Conservation (phyloP, 2,329 filamentous ascomycete genomes). For the Westerdykella aurantiaca region DNA sequence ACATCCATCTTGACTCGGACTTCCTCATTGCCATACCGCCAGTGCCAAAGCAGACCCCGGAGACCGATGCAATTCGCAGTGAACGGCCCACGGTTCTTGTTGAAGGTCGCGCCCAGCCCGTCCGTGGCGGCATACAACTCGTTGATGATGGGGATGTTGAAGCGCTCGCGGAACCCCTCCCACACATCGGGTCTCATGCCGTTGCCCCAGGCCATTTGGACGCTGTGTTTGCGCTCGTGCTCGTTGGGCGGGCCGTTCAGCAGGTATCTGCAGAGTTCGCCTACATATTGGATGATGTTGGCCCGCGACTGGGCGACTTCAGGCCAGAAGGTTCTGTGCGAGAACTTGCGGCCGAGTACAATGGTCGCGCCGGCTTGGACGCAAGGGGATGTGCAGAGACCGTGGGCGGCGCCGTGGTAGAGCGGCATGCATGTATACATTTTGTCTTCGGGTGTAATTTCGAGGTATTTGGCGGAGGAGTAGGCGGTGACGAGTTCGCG, state of each 20-base stretch:
- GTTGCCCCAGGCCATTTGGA: constrained; percentile 36
- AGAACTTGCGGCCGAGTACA: constrained; percentile 28
- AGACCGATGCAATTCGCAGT: constrained; percentile 31
- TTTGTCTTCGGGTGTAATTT: constrained; percentile 21
- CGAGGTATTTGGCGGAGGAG: constrained; percentile 18
- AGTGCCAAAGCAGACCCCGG: constrained; percentile 33
- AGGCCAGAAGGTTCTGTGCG: constrained; percentile 35
- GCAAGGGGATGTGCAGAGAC: constrained; percentile 22
- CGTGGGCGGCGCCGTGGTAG: constrained; percentile 33
- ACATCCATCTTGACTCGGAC: constrained; percentile 36
- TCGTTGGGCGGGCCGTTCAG: constrained; percentile 29
- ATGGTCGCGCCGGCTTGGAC: constrained; percentile 31
- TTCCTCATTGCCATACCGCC: constrained; percentile 21
- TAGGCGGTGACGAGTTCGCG: constrained; percentile 25
- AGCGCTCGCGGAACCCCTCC: constrained; percentile 37
- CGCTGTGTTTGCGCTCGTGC: constrained; percentile 29
- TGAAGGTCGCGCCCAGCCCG: constrained; percentile 31
- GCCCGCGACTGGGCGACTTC: constrained; percentile 29
- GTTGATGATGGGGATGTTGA: constrained; percentile 35
- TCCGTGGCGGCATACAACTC: constrained; percentile 40
- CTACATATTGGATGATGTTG: constrained; percentile 35
- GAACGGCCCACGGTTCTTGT: constrained; percentile 30
- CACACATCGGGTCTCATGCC: constrained; percentile 41
- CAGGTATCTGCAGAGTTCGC: constrained; percentile 35
- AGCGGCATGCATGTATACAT: constrained; percentile 38